Conservation (phyloP, 768 basidiomycete species). For the Phylloporus sp. region DNA sequence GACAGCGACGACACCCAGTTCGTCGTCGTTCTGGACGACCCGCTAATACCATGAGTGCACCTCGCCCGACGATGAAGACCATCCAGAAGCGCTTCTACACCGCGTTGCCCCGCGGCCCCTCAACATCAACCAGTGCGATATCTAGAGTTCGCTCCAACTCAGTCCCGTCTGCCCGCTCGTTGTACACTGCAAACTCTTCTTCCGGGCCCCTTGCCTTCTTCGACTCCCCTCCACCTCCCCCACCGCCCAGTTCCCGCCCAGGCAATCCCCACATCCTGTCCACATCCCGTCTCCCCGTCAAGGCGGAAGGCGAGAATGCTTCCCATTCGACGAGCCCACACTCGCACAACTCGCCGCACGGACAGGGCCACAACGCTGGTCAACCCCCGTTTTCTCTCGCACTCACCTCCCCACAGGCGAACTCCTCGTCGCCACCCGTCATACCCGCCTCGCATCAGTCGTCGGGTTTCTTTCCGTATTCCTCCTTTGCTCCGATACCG, state of each 20-base stretch:
- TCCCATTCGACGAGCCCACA: conserved; percentile 27
- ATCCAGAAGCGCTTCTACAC: conserved; percentile 50
- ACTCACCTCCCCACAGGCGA: conserved; percentile 40
- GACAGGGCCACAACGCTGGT: conserved; percentile 30
- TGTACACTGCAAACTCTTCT: conserved; percentile 36
- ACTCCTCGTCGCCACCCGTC: conserved; percentile 27
- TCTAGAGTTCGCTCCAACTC: conserved; percentile 44
- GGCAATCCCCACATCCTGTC: conserved; percentile 36
- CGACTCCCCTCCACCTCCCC: conserved; percentile 34
- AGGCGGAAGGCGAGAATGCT: conserved; percentile 44
- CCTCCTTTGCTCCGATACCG: conserved; percentile 30
- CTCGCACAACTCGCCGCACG: conserved; percentile 33
- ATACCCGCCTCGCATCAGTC: conserved; percentile 29
- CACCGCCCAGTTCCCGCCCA: conserved; percentile 38
- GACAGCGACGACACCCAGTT: conserved; percentile 12
- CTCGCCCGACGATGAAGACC: conserved; percentile 42
- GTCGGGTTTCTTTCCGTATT: conserved; percentile 33
- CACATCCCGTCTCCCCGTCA: conserved; percentile 41
- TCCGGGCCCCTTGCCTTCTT: conserved; percentile 37
- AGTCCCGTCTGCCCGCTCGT: conserved; percentile 35
- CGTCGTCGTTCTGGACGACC: neutral
- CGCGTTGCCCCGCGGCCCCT: conserved; percentile 35
- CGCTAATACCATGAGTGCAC: conserved; percentile 28
- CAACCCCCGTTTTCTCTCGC: conserved; percentile 39
- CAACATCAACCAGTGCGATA: conserved; percentile 28